Conservation (phyloP, 1,284 basidiomycete genomes). For the Melampsora larici-populina region DNA sequence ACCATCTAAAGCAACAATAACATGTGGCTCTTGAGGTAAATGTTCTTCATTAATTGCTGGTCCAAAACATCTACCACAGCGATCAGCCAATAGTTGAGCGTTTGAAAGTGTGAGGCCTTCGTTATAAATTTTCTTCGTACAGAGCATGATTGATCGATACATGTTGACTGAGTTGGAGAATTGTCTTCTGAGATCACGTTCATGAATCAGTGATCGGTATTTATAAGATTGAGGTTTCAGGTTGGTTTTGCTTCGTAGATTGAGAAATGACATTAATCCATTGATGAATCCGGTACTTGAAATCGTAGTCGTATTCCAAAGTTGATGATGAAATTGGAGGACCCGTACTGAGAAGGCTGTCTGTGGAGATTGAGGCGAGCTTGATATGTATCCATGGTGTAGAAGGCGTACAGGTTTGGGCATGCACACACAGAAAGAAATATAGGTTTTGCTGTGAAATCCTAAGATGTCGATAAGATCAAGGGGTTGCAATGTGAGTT, state of each 20-base stretch:
- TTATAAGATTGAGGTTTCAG: background rate
- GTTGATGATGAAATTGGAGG: constrained; percentile 16
- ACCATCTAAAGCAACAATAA: no score
- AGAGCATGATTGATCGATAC: background rate
- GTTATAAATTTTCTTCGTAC: background rate
- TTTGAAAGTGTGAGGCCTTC: no score
- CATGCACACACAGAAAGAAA: constrained; percentile 14
- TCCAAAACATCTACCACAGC: no score
- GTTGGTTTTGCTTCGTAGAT: background rate
- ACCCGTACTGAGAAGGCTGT: constrained; percentile 7
- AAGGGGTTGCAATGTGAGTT: background rate
- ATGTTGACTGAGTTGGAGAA: background rate
- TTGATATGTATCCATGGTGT: no score
- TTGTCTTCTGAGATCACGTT: background rate
- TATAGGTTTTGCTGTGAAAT: background rate
- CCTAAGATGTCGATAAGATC: background rate
- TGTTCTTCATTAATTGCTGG: no score
- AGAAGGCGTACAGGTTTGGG: background rate
- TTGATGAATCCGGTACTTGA: background rate
- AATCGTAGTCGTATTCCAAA: background rate
- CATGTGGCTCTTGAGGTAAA: no score
- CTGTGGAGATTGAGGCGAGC: no score
- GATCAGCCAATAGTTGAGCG: no score
- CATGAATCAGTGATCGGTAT: background rate
- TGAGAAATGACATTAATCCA: background rate